Evolutionary conservation across 2,329 filamentous ascomycete genomes (phyloP).

Genomic region (Xylaria sp.): DNA sequence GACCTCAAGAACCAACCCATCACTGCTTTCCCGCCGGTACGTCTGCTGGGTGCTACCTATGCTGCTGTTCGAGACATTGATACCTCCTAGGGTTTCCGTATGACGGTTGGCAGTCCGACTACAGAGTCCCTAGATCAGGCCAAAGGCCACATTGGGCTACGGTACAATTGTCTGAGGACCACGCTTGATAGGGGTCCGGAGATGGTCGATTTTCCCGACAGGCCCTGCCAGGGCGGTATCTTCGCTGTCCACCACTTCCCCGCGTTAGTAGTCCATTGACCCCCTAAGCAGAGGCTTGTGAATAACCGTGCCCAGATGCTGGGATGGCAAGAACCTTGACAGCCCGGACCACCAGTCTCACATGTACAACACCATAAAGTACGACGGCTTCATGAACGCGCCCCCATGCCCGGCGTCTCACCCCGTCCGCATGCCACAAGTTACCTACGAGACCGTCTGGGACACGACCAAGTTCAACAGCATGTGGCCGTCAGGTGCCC

Average conservation of each 20-base stretch:
- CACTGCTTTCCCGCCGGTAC: constrained; percentile 46
- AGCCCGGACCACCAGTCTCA: constrained; percentile 26
- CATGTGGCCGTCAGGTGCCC: constrained; percentile 38
- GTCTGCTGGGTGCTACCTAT: constrained; percentile 1
- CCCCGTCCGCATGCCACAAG: constrained; percentile 43
- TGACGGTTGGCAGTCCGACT: constrained; percentile 45
- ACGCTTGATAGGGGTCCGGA: constrained; percentile 43
- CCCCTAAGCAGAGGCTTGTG: not conserved
- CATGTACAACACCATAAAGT: constrained; percentile 32
- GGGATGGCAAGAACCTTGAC: constrained; percentile 29
- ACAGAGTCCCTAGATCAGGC: constrained; percentile 32
- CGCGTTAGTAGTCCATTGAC: constrained; percentile 30
- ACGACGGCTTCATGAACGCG: constrained; percentile 28
- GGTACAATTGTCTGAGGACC: constrained; percentile 45
- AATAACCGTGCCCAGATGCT: constrained; percentile 20
- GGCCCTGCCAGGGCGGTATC: constrained; percentile 45
- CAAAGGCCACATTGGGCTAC: constrained; percentile 41
- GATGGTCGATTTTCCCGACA: constrained; percentile 43
- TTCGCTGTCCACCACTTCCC: constrained; percentile 48
- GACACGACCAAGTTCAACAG: constrained; percentile 43
- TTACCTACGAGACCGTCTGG: constrained; percentile 49
- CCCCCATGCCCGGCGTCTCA: constrained; percentile 34
- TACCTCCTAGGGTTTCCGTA: constrained; percentile 44
- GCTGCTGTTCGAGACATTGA: constrained; percentile 12
- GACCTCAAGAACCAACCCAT: constrained; percentile 40